Conservation (phyloP, 345 rosid genomes). For the Ricinus communis region DNA sequence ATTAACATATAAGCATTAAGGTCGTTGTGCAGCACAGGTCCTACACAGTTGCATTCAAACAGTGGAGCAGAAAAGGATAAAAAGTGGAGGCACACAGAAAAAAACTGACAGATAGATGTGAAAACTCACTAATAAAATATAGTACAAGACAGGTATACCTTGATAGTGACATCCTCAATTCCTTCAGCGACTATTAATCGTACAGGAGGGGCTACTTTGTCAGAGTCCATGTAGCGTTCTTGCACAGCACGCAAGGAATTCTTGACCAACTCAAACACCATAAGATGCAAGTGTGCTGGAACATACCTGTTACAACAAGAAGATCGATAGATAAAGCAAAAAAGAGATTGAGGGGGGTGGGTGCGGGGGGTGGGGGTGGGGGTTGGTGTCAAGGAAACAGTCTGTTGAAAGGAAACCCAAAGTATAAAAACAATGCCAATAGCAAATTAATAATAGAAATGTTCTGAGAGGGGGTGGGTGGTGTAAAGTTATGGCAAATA, state of each 20-base stretch:
- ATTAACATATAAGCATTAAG: background rate
- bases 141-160: slow-evolving; percentile 39
- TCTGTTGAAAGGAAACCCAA: too few species aligned
- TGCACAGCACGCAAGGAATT: slow-evolving; percentile 95
- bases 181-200: slow-evolving; percentile 93
- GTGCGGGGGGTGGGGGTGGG: too few species aligned
- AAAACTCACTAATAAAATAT: background rate
- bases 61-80: background rate
- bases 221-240: slow-evolving; percentile 74
- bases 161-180: slow-evolving; percentile 91
- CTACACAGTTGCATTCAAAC: background rate
- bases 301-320: slow-evolving; percentile 84
- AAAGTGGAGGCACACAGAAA: background rate
- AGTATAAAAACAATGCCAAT: too few species aligned
- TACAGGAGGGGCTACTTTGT: slow-evolving; percentile 71
- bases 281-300: slow-evolving; percentile 87
- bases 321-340: too few species aligned
- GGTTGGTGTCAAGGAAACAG: too few species aligned
- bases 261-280: slow-evolving; percentile 95
- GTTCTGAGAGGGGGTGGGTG: too few species aligned
- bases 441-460: too few species aligned
- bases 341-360: too few species aligned
- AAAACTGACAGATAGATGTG: background rate
- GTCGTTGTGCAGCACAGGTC: background rate
- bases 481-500: too few species aligned